These are phyloP conservation scores for Syzygium aromaticum DNA, from an alignment of 345 rosid genomes.

Conservation along the genomic window DNA sequence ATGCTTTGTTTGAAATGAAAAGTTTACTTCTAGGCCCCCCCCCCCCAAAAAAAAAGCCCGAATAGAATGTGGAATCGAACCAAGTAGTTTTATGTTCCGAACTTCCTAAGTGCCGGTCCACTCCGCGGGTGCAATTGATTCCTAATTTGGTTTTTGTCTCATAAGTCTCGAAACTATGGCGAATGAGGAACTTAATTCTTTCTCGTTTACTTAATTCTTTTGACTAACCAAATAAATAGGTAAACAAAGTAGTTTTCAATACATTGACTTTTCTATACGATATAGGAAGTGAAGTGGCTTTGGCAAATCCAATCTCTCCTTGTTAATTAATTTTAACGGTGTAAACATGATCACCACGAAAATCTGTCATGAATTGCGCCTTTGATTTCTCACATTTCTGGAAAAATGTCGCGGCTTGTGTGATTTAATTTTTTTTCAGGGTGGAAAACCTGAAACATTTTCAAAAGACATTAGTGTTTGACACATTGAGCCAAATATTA, in stretches of 20 bases:
- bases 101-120: background rate
- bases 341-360: background rate
- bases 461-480: background rate
- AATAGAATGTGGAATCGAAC: background rate
- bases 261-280: background rate
- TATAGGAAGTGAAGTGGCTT: too few species aligned
- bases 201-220: background rate
- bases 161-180: background rate
- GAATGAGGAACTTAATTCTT: background rate
- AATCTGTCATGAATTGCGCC: background rate
- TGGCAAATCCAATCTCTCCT: background rate
- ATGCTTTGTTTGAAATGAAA: too few species aligned
- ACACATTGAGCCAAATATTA: background rate
- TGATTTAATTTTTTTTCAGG: background rate
- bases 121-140: background rate
- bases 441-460: background rate
- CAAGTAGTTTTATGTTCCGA: background rate
- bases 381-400: fast-evolving
- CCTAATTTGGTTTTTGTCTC: background rate
- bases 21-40: too few species aligned
- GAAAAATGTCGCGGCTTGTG: fast-evolving
- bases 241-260: background rate
- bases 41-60: too few species aligned
- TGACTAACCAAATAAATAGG: background rate
- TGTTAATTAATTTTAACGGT: background rate